Evolutionary conservation across 345 rosid species (phyloP).

Genomic region (Barbarea vulgaris): DNA sequence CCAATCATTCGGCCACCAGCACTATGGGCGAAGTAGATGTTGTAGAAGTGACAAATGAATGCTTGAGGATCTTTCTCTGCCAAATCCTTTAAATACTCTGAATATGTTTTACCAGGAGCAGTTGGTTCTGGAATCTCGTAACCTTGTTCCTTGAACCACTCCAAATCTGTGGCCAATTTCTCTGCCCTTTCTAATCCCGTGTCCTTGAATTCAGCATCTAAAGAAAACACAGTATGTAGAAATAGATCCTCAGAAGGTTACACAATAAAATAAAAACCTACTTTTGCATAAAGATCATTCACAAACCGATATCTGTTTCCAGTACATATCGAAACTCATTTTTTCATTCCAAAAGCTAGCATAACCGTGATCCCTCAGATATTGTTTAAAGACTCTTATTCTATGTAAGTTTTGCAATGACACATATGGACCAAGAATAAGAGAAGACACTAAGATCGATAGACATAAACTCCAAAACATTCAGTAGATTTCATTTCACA

Average conservation of each 20-base stretch:
- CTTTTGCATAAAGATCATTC: neutral
- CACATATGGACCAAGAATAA: neutral
- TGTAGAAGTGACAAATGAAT: conserved; percentile 96
- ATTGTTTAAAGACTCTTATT: neutral
- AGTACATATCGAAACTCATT: neutral
- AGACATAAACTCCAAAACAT: neutral
- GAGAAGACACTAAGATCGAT: neutral
- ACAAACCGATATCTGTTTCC: neutral
- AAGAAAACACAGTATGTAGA: conserved; percentile 9
- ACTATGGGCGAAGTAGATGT: conserved; percentile 84
- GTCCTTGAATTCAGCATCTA: conserved; percentile 84
- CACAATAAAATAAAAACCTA: neutral
- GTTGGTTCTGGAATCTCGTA: conserved; percentile 80
- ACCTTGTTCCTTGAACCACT: conserved; percentile 93
- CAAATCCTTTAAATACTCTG: conserved; percentile 61
- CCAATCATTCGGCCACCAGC: conserved; percentile 99
- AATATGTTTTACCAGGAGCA: conserved; percentile 67
- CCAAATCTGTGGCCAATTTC: conserved; percentile 68
- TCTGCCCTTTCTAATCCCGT: conserved; percentile 86
- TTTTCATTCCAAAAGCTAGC: neutral
- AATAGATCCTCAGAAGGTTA: neutral
- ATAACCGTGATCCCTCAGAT: neutral
- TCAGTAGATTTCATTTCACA: neutral
- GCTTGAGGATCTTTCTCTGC: conserved; percentile 93
- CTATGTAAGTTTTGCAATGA: neutral